phyloP scores from a whole-genome alignment of 306 rosid species.

The Datisca glomerata region DNA sequence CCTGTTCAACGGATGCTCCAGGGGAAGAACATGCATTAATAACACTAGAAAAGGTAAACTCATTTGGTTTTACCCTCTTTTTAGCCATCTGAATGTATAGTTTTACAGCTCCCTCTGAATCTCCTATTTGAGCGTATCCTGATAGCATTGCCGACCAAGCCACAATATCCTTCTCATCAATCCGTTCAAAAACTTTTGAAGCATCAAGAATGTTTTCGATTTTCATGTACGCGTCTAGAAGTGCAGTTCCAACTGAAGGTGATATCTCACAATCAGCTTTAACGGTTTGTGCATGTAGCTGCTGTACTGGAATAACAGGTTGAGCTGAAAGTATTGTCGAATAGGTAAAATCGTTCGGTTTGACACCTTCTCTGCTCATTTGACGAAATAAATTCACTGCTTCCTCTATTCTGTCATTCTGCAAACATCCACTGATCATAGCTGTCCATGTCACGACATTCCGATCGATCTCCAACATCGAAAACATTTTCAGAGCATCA shows the following conservation, averaged over 20 bases:
- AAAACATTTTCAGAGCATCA: conserved; percentile 45
- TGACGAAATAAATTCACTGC: conserved; percentile 50
- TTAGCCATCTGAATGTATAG: conserved; percentile 38
- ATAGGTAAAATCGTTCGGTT: conserved; percentile 78
- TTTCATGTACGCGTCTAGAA: conserved; percentile 66
- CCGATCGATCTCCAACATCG: conserved; percentile 24
- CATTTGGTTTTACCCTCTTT: conserved; percentile 60
- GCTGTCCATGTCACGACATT: conserved; percentile 90
- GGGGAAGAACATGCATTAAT: conserved; percentile 72
- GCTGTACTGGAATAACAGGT: conserved; percentile 26
- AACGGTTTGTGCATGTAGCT: conserved; percentile 64
- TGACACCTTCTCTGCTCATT: conserved; percentile 58
- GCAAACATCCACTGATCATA: conserved; percentile 64
- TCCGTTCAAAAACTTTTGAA: conserved; percentile 44
- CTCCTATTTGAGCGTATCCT: conserved; percentile 70
- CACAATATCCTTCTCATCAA: conserved; percentile 58
- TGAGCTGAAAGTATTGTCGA: conserved; percentile 67
- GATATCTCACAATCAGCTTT: conserved; percentile 62
- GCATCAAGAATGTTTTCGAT: conserved; percentile 38
- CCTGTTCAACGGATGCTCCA: conserved; percentile 63
- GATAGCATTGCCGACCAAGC: conserved; percentile 92
- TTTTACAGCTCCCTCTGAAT: conserved; percentile 51
- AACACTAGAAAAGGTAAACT: conserved; percentile 68
- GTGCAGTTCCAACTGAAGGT: conserved; percentile 72
- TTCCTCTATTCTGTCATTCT: conserved; percentile 38